Evolutionary conservation across 1,284 basidiomycete species (phyloP), one percentile per base, ranked within the genome.

Genomic region (Mycosarcoma mackinlayi): DNA sequence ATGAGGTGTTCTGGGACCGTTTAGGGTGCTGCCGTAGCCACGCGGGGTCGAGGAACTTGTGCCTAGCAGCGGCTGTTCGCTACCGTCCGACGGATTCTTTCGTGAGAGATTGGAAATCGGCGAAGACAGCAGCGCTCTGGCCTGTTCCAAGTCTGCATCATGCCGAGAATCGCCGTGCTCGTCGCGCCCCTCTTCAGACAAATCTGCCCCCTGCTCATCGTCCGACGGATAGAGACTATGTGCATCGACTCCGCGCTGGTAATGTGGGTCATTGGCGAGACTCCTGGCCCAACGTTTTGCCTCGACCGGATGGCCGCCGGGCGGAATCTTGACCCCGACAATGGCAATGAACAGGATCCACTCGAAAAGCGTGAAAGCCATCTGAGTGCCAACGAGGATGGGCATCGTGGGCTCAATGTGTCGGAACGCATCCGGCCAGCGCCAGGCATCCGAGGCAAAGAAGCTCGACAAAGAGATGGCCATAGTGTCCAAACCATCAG

Each of bases 321-420:
- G 73, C 1, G 73, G 73, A 9, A 75, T 33, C 54, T 63, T 64
- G 35, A 75, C 69, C 13, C 73, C 68, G 10, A 75, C 68, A 24
- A 75, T 62, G 14, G 67, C 64, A 33, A 75, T 66, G 40, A 65
- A 75, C 31, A 65, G 28, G 27, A 71, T 54, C 73, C 73, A 75
- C 27, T 75, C 64, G 14, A 66, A 35, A 24, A 75, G 30, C 14
- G 73, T 75, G 11, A 72, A 63, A 0, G 61, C 64, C 38, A 72
- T 49, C 47, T 75, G 53, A 4, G 53, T 35, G 13, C 54, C 55
- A 1, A 65, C 45, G 14, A 75, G 50, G 33, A 72, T 57, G 16
- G 73, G 57, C 54, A 75, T 67, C 3, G 64, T 59, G 9, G 73
- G 61, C 23, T 50, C 40, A 13, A 59, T 24, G 34, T 61, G 51